Evolutionary conservation across 495 filamentous ascomycete species (phyloP), one percentile per base, ranked within the genome.

Genomic region (Clohesyomyces aquaticus): DNA sequence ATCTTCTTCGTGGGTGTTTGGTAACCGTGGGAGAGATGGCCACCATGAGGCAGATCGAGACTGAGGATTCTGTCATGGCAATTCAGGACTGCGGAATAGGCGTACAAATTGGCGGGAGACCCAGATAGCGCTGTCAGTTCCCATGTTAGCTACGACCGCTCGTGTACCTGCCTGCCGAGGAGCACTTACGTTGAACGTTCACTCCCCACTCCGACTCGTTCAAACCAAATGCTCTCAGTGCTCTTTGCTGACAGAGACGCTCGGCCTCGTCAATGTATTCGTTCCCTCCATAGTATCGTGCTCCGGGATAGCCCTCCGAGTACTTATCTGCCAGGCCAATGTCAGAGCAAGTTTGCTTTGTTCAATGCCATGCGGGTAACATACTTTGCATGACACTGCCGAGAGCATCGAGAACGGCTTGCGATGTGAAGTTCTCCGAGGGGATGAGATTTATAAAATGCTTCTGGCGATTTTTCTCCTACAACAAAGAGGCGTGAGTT

Each of bases 401-500:
- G 59, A 98, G 80, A 9, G 93, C 92, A 84, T 98, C 94, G 38
- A 97, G 85, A 11, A 98, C 94, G 21, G 94, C 91, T 75, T 97
- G 91, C 16, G 94, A 97, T 10, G 94, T 98, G 76, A 98, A 98
- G 78, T 98, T 98, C 78, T 98, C 94, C 21, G 94, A 98, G 16
- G 94, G 94, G 63, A 98, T 98, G 57, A 98, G 85, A 78, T 98
- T 98, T 77, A 98, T 93, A 75, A 96, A 98, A 72, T 97, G 89
- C 77, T 96, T 93, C 74, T 98, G 94, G 64, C 94, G 84, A 61
- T 81, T 81, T 85, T 96, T 97, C 80, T 98, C 93, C 91, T 97
- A 69, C 47, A 62, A 48, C 26, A 10, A 38, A 53, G 59, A 60
- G 10, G 0, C 2, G 61, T 68, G 41, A 64, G 49, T 55, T 66